Evolutionary conservation across 768 basidiomycete genomes (phyloP), one percentile per base, ranked within the genome.

Genomic region (Leccinellum albellum): DNA sequence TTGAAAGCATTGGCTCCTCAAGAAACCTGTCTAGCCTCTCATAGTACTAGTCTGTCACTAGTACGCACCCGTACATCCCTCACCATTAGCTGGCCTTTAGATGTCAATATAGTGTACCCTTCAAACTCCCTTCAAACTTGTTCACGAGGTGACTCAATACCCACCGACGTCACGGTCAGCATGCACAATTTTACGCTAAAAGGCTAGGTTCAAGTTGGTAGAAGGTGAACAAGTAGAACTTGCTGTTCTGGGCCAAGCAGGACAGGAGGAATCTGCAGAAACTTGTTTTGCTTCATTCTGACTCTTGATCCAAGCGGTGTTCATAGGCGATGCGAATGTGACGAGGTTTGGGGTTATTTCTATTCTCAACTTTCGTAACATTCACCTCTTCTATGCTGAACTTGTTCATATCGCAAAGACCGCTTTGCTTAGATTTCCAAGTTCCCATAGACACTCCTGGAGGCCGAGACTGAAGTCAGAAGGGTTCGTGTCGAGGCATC

Each of bases 391-490:
- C 88, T 46, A 94, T 84, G 66, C 86, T 89, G 73, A 98, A 98
- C 63, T 91, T 90, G 69, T 93, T 91, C 81, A 96, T 88, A 65
- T 98, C 96, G 73, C 91, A 93, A 1, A 99, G 79, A 13, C 89
- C 87, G 59, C 94, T 90, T 74, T 96, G 89, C 81, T 90, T 89
- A 1, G 88, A 88, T 70, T 92, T 92, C 85, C 88, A 92, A 60
- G 92, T 74, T 17, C 89, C 87, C 88, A 91, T 2, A 89, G 78
- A 69, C 93, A 91, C 66, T 96, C 94, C 70, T 97, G 95, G 52
- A 98, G 91, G 60, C 80, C 91, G 56, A 98, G 83, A 68, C 89
- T 92, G 75, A 94, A 97, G 72, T 98, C 94, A 9, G 92, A 91
- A n/a, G 13, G 86, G 85, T 1, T 93, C 94, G 40, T 91, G 84